phyloP scores from a whole-genome alignment of 2,329 filamentous ascomycete genomes.

The Xylaria sp. region DNA sequence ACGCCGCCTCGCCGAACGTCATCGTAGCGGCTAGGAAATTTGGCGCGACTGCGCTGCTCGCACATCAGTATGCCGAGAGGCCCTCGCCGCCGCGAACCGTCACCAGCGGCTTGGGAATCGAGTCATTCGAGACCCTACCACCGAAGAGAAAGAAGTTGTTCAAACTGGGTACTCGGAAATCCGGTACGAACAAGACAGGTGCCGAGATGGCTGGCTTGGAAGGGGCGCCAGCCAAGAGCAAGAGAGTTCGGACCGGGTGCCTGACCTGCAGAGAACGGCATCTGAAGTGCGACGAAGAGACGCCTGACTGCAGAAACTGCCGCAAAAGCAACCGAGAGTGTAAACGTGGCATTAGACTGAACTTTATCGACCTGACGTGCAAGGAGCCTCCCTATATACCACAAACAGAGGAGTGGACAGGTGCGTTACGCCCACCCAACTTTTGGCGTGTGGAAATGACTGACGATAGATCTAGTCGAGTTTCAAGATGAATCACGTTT shows the following conservation, averaged over 20 bases:
- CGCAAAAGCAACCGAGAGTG: constrained; percentile 85
- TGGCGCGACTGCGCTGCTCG: constrained; percentile 42
- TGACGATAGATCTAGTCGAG: constrained; percentile 55
- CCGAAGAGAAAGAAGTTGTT: constrained; percentile 39
- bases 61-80: constrained; percentile 40
- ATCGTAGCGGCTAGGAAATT: constrained; percentile 44
- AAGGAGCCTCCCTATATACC: constrained; percentile 69
- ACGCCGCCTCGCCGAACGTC: constrained; percentile 39
- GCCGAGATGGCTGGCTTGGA: constrained; percentile 35
- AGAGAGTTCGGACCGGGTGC: constrained; percentile 86
- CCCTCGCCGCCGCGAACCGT: constrained; percentile 41
- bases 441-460: not conserved
- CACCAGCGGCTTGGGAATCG: constrained; percentile 35
- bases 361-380: constrained; percentile 86
- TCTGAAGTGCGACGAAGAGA: constrained; percentile 85
- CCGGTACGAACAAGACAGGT: constrained; percentile 29
- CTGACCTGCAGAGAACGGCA: constrained; percentile 89
- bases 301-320: constrained; percentile 74
- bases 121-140: constrained; percentile 35
- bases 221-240: constrained; percentile 64
- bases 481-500: constrained; percentile 89
- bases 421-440: constrained; percentile 44
- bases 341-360: constrained; percentile 83
- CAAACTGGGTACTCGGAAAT: constrained; percentile 16
- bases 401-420: constrained; percentile 68